Evolutionary conservation across 225 moss, liverwort and hornwort species (phyloP).

Genomic region (Physcomitrium patens): DNA sequence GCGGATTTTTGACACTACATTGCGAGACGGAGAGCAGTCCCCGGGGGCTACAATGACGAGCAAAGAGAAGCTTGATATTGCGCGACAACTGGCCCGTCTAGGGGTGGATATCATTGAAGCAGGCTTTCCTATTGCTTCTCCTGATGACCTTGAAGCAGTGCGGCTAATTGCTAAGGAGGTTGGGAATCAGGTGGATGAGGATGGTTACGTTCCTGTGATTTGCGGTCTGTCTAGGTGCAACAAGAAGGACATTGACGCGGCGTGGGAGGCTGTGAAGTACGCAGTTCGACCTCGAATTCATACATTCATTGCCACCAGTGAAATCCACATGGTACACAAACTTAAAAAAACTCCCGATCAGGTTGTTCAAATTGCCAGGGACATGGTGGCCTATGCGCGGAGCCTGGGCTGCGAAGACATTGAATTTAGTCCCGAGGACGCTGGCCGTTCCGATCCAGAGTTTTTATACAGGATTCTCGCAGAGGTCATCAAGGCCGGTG

Average conservation of each 20-base stretch:
- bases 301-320: conserved; percentile 95
- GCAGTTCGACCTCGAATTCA: conserved; percentile 93
- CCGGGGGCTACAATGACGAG: conserved; percentile 97
- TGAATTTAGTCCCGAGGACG: conserved; percentile 97
- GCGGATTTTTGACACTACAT: conserved; percentile 92
- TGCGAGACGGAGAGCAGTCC: conserved; percentile 98
- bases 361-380: conserved; percentile 83
- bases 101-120: conserved; percentile 99
- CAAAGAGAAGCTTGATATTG: conserved; percentile 97
- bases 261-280: conserved; percentile 87
- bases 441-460: conserved; percentile 87
- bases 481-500: conserved; percentile 93
- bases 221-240: conserved; percentile 94
- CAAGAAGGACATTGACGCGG: conserved; percentile 84
- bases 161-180: conserved; percentile 87
- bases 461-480: conserved; percentile 83
- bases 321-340: conserved; percentile 93
- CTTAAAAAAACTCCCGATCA: conserved; percentile 82
- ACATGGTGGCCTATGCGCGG: conserved; percentile 85
- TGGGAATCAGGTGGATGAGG: conserved; percentile 89
- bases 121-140: conserved; percentile 93
- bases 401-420: conserved; percentile 93
- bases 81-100: conserved; percentile 84
- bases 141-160: conserved; percentile 90
- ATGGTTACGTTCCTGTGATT: conserved; percentile 96